Base-by-base conservation (phyloP, 305 asterid species). In the Fraxinus xanthoxyloides region DNA sequence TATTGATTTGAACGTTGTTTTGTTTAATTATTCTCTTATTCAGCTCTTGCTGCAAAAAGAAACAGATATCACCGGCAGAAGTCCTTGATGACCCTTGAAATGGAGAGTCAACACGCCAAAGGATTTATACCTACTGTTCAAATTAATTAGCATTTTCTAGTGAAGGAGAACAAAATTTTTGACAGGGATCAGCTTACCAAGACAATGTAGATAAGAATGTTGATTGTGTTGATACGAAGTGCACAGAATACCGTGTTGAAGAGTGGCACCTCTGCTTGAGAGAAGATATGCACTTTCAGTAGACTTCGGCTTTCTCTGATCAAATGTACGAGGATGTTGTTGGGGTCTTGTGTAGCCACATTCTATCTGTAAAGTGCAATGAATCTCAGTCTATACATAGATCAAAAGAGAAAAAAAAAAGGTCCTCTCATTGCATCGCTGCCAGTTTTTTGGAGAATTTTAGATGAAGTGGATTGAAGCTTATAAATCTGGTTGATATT, bases 21-120 rank as follows among this genome's bases (percentile, higher is more conserved):
- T 65, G 48, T 76, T 70, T 4, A 40, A 35, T 36, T 77, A 8
- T 56, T 7, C 7, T 74, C 36, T 36, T 15, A 40, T 28, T 31
- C 93, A 96, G 98, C 98, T 80, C 89, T 94, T 61, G 94, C 98
- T 9, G 97, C 98, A 28, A 94, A 93, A 89, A 90, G 98, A 85
- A 94, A 93, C 65, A 88, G 92, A 84, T 96, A 96, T 76, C 98
- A 94, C 21, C 84, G 99, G 59, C 98, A 94, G 80, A 96, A 96
- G 79, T 94, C 99, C 1, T 81, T 94, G 90, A 89, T 90, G 94
- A 85, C 92, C 59, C 95, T 96, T 31, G 99, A 96, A 89, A 91
- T 96, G 98, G 99, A 96, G 89, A 94, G 98, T 90, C 99, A 94
- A 72, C 99, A 96, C 74, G 98, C 99, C 67, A 96, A 96, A 89